A percentile compares a stretch with the other conserved stretches of the same genome.
phyloP scores from a whole-genome alignment of 2,329 filamentous ascomycete genomes.

The Stagonosporopsis tanaceti region DNA sequence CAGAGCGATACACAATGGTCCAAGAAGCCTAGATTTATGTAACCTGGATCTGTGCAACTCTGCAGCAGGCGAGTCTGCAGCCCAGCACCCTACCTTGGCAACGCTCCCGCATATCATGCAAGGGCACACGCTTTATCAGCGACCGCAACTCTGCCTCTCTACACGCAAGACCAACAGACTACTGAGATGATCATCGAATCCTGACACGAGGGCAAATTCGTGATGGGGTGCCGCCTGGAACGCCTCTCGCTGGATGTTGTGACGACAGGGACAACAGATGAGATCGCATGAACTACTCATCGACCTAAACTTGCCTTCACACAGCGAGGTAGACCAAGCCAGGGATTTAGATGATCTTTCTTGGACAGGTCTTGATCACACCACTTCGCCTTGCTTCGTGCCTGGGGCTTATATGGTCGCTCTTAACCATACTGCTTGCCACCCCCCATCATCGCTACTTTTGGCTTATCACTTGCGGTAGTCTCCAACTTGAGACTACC shows the following conservation, averaged over 20 bases:
- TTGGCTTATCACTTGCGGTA: background rate
- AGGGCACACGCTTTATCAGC: conserved; percentile 1
- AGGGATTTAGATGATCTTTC: background rate
- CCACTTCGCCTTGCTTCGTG: conserved; percentile 5
- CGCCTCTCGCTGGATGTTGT: too few relatives aligned
- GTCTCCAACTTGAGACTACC: background rate
- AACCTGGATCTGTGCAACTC: conserved; percentile 7
- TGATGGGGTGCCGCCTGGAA: background rate
- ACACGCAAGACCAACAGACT: background rate
- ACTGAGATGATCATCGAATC: background rate
- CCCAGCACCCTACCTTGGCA: conserved; percentile 4
- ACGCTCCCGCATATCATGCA: conserved; percentile 8
- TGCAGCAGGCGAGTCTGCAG: conserved; percentile 1
- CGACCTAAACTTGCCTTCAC: background rate
- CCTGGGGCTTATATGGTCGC: background rate
- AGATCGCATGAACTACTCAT: background rate
- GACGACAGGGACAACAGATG: background rate
- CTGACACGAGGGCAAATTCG: background rate
- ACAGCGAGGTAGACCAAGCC: background rate
- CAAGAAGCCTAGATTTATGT: conserved; percentile 16
- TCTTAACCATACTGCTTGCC: background rate
- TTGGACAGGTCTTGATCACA: background rate
- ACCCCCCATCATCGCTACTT: background rate
- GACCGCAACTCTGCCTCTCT: background rate
- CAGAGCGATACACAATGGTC: background rate